Evolutionary conservation across 306 rosid species (phyloP).

Genomic region (Vicia faba): DNA sequence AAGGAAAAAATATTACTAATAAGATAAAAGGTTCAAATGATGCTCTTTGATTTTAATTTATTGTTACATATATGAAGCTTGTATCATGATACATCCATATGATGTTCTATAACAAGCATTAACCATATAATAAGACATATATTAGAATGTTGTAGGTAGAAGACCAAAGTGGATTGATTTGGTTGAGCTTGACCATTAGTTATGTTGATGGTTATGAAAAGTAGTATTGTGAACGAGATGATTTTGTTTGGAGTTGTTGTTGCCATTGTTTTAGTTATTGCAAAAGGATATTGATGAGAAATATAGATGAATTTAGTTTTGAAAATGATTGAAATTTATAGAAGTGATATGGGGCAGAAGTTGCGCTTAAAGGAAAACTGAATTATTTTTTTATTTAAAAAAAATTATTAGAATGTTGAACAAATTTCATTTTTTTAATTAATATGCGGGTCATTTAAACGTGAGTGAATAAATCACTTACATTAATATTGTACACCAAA

Average conservation of each 20-base stretch:
- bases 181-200: background rate
- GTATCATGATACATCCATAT: background rate
- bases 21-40: background rate
- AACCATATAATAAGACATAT: background rate
- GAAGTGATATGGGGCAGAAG: background rate
- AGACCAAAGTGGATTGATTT: conserved; percentile 35
- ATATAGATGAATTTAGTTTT: conserved; percentile 3
- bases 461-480: conserved; percentile 35
- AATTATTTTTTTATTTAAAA: background rate
- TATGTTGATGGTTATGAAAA: conserved; percentile 14
- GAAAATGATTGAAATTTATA: conserved; percentile 30
- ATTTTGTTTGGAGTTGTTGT: conserved; percentile 24
- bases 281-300: background rate
- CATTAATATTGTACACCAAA: no score
- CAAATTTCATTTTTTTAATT: background rate
- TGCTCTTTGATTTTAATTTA: background rate
- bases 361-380: background rate
- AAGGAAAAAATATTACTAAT: background rate
- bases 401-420: background rate
- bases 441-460: background rate
- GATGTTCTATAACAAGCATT: background rate
- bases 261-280: conserved; percentile 27
- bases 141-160: conserved; percentile 36
- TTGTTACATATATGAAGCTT: background rate
- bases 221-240: conserved; percentile 1